Conservation (phyloP, 2,329 filamentous ascomycete species). For the Fusarium aywerte region DNA sequence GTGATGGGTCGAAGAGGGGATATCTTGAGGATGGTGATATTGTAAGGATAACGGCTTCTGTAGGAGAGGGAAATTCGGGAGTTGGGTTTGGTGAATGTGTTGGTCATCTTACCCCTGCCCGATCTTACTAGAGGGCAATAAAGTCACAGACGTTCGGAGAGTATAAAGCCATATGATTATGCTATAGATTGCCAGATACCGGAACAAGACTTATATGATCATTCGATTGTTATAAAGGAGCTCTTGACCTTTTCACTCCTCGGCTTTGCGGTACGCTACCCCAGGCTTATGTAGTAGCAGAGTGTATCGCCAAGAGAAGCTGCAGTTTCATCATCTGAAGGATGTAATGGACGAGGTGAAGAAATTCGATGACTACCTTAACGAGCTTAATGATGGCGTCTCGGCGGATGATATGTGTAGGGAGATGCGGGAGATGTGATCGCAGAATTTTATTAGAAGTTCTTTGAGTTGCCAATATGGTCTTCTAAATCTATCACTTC, state of each 20-base stretch:
- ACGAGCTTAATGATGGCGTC: background rate
- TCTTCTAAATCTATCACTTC: too few species aligned
- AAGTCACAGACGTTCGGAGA: too few species aligned
- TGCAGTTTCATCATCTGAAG: background rate
- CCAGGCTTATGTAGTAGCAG: too few species aligned
- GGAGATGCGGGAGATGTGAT: background rate
- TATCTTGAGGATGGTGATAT: constrained; percentile 56
- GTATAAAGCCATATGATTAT: too few species aligned
- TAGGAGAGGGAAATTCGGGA: constrained; percentile 54
- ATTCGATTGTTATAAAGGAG: too few species aligned
- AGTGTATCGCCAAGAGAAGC: background rate
- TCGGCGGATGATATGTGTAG: background rate
- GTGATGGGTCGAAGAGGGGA: constrained; percentile 47
- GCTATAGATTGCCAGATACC: too few species aligned
- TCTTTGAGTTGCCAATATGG: too few species aligned
- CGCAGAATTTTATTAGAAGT: too few species aligned
- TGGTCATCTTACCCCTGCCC: constrained; percentile 35
- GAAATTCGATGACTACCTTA: background rate
- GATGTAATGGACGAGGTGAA: background rate
- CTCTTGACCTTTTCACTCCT: too few species aligned
- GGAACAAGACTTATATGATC: too few species aligned
- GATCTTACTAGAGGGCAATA: background rate
- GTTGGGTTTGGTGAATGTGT: constrained; percentile 56
- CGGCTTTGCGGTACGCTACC: too few species aligned
- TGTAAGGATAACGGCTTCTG: constrained; percentile 53